Evolutionary conservation across 2,329 filamentous ascomycete species (phyloP).

Genomic region (Biscogniauxia marginata): DNA sequence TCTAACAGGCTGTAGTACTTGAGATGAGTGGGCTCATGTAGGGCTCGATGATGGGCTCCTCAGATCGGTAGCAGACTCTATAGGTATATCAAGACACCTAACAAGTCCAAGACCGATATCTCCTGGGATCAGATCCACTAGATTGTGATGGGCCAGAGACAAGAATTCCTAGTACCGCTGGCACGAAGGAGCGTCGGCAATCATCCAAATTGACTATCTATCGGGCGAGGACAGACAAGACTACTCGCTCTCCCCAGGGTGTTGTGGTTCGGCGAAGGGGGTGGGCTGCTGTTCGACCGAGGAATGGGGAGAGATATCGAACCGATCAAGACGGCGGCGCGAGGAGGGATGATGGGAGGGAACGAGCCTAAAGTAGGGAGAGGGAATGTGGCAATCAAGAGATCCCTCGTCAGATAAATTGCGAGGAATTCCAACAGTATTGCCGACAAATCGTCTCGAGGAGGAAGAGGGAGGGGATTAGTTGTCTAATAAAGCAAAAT

Average conservation of each 20-base stretch:
- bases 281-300: constrained; percentile 24
- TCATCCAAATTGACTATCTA: constrained; percentile 23
- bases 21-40: constrained; percentile 34
- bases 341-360: constrained; percentile 10
- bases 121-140: constrained; percentile 31
- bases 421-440: constrained; percentile 33
- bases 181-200: constrained; percentile 26
- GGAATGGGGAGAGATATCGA: constrained; percentile 27
- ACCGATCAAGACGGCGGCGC: neutral
- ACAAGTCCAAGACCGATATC: constrained; percentile 33
- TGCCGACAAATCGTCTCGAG: constrained; percentile 21
- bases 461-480: constrained; percentile 23
- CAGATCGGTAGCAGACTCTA: constrained; percentile 35
- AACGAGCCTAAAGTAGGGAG: constrained; percentile 21
- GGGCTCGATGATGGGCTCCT: constrained; percentile 32
- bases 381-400: constrained; percentile 29
- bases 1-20: constrained; percentile 28
- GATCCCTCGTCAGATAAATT: constrained; percentile 30
- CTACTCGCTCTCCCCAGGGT: constrained; percentile 21
- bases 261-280: constrained; percentile 16
- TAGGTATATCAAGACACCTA: constrained; percentile 4
- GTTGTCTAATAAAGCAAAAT: constrained; percentile 28
- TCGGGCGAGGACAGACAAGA: constrained; percentile 20
- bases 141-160: constrained; percentile 34
- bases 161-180: constrained; percentile 33